A percentile compares a stretch with the other conserved stretches of the same genome.
Evolutionary conservation across 192 early-diverging fungal genomes (phyloP).

Genomic region (Gonapodya sp.): DNA sequence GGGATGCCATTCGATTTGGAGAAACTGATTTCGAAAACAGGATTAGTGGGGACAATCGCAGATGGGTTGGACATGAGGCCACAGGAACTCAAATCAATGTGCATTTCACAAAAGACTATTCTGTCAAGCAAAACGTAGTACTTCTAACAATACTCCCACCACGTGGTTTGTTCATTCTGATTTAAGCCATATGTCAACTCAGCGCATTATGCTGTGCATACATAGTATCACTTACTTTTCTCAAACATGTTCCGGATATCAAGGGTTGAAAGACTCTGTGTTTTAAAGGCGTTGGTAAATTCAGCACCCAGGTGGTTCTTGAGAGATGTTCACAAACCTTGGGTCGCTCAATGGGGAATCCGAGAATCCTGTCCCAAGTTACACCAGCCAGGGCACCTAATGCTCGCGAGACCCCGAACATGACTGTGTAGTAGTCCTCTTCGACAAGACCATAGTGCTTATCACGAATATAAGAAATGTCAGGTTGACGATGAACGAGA

Average conservation of each 20-base stretch:
- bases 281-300: no score
- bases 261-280: background rate
- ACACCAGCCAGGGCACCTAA: constrained; percentile 90
- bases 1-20: background rate
- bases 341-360: background rate
- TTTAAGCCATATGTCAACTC: background rate
- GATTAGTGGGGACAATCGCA: background rate
- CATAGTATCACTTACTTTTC: background rate
- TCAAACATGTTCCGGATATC: background rate
- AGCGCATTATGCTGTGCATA: background rate
- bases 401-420: constrained; percentile 97
- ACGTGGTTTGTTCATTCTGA: no score
- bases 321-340: no score
- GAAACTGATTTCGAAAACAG: no score
- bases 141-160: no score
- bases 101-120: no score
- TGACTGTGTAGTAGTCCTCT: constrained; percentile 99
- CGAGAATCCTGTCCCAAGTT: constrained; percentile 96
- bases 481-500: no score
- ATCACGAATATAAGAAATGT: no score
- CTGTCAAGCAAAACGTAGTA: no score
- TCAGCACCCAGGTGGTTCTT: no score
- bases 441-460: constrained; percentile 93
- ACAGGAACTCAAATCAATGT: no score
- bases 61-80: no score